Conservation (phyloP, 164 flowering plant genomes). For the Kingdonia uniflora region DNA sequence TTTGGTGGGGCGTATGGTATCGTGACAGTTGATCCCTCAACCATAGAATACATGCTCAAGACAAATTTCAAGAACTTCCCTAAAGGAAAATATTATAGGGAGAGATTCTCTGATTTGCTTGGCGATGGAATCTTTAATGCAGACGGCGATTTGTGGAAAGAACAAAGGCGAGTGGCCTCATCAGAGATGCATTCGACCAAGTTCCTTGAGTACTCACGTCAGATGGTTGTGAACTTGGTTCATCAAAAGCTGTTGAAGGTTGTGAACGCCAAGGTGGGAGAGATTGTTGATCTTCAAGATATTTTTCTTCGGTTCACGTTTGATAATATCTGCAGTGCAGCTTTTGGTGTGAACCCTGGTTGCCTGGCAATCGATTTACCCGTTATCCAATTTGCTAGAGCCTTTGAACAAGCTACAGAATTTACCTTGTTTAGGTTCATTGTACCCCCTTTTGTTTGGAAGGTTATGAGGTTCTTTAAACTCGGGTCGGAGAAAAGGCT, state of each 20-base stretch:
- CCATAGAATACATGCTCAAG: slow-evolving; percentile 61
- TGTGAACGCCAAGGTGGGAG: slow-evolving; percentile 18
- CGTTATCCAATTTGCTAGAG: slow-evolving; percentile 46
- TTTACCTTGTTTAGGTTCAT: slow-evolving; percentile 38
- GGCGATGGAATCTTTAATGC: slow-evolving; percentile 71
- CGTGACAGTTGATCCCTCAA: slow-evolving; percentile 41
- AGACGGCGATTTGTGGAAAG: slow-evolving; percentile 55
- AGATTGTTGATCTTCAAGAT: slow-evolving; percentile 52
- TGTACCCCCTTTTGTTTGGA: slow-evolving; percentile 57
- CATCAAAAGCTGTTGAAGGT: slow-evolving; percentile 34
- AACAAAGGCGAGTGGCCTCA: slow-evolving; percentile 37
- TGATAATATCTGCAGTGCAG: slow-evolving; percentile 57
- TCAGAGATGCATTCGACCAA: slow-evolving; percentile 45
- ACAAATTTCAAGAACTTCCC: slow-evolving; percentile 64
- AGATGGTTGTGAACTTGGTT: slow-evolving; percentile 32
- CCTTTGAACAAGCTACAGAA: slow-evolving; percentile 67
- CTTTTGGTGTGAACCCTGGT: slow-evolving; percentile 60
- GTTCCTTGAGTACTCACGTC: slow-evolving; percentile 34
- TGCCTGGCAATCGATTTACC: slow-evolving; percentile 40
- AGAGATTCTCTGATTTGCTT: slow-evolving; percentile 49
- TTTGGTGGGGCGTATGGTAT: slow-evolving; percentile 32
- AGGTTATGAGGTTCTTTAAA: slow-evolving; percentile 22
- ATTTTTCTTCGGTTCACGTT: slow-evolving; percentile 58
- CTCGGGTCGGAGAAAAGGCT: slow-evolving; percentile 21
- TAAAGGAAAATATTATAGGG: slow-evolving; percentile 48